A percentile compares a stretch with the other conserved stretches of the same genome.
phyloP scores from a whole-genome alignment of 2,329 filamentous ascomycete genomes.

The Diatrype stigma region DNA sequence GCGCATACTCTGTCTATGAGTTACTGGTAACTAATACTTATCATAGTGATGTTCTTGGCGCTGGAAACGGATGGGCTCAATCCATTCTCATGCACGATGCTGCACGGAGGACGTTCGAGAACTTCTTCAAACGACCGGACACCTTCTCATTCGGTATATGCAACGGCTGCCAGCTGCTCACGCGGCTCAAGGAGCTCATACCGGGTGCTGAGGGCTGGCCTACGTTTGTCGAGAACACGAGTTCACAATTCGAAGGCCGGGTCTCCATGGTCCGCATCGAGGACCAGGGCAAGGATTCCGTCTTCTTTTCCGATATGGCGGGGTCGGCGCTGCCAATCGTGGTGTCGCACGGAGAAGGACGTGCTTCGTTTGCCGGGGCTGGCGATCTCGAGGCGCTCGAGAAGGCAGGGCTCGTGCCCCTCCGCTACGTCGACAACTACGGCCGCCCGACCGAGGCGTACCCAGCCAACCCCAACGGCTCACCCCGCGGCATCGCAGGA shows the following conservation, averaged over 20 bases:
- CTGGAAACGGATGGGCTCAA: slow-evolving; percentile 95
- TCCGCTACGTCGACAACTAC: slow-evolving; percentile 84
- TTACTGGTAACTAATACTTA: background rate
- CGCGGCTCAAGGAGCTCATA: slow-evolving; percentile 76
- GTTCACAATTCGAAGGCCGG: slow-evolving; percentile 86
- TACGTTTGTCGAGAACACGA: slow-evolving; percentile 77
- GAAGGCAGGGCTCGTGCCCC: slow-evolving; percentile 64
- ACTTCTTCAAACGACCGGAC: slow-evolving; percentile 82
- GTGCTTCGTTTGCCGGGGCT: slow-evolving; percentile 63
- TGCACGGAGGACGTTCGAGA: slow-evolving; percentile 69
- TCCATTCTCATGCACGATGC: slow-evolving; percentile 83
- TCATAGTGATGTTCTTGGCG: slow-evolving; percentile 64
- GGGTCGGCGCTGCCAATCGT: slow-evolving; percentile 79
- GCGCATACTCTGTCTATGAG: background rate
- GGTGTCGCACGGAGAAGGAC: slow-evolving; percentile 87
- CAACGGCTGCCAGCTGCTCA: slow-evolving; percentile 96
- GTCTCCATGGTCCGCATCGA: slow-evolving; percentile 79
- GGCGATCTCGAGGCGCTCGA: slow-evolving; percentile 52
- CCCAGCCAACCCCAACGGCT: slow-evolving; percentile 77
- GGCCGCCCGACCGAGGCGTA: slow-evolving; percentile 33
- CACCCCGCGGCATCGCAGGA: slow-evolving; percentile 74
- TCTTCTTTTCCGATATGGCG: slow-evolving; percentile 88
- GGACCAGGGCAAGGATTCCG: slow-evolving; percentile 60
- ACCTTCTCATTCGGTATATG: slow-evolving; percentile 93
- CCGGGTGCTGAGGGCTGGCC: slow-evolving; percentile 83